Base-by-base conservation (phyloP, 768 basidiomycete genomes). In the Tulasnella calospora region DNA sequence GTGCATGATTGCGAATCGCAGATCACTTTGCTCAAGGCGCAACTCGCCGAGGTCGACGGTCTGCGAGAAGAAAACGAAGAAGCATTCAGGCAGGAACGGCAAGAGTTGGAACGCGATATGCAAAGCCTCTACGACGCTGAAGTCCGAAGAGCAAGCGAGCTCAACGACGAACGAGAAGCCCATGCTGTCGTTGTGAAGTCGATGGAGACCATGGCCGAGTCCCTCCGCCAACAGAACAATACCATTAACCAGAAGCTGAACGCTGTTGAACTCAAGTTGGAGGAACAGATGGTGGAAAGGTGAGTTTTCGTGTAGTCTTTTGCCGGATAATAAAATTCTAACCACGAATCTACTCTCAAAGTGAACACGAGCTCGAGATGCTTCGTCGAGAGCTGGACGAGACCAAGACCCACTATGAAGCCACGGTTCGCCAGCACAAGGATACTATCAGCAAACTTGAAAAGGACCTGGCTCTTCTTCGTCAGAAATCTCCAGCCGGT, bases 161-260 rank as follows among this genome's bases (percentile, higher is more conserved):
- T 67, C 33, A 6, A 67, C 33, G 61, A 67, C 13, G 61, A 67
- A 15, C 61, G 61, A 35, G 73, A 74, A 35, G 73, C 73, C 23
- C 44, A 74, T 27, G 73, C 44, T n/a, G 73, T 74, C 44, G 44
- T 74, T 17, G 46, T 74, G 73, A 44, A 55, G 33, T 74, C 73
- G 19, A 23, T 74, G 38, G 73, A 74, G 51, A 74, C 73, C 8
- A 55, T 47, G 40, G 73, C 73, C n/a, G 44, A 74, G 46, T n/a
- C 30, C 44, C 44, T 74, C 33, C 73, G 73, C 30, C 44, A 74
- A 21, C 44, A 74, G 33, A 74, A 74, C 51, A 46, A 17, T n/a
- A 55, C 36, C 12, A 9, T 74, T 23, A 55, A 7, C 33, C 44
- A 74, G 73, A 74, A 74, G 73, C 21, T 74, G 38, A 55, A 27